Evolutionary conservation across 2,329 filamentous ascomycete species (phyloP).

Genomic region (Zasmidium citrigriseum): DNA sequence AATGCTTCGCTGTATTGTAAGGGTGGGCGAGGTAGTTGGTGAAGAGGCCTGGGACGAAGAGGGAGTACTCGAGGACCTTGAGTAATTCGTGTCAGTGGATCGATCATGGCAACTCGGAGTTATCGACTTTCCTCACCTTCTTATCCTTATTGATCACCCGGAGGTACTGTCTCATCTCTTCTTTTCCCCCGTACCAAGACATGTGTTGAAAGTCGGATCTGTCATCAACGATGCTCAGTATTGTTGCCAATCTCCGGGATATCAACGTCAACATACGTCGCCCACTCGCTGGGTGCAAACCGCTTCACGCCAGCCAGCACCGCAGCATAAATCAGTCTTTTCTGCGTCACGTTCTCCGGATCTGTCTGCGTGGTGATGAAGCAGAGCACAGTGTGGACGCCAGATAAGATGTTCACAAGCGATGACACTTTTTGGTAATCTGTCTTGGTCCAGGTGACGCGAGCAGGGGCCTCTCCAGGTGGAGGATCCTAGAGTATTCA

Average conservation of each 20-base stretch:
- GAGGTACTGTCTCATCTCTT: slow-evolving; percentile 53
- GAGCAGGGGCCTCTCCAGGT: not conserved
- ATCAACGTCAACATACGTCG: slow-evolving; percentile 10
- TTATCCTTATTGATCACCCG: slow-evolving; percentile 51
- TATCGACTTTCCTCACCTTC: slow-evolving; percentile 36
- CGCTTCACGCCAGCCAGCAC: slow-evolving; percentile 12
- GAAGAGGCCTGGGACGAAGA: slow-evolving; percentile 54
- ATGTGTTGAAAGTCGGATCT: slow-evolving; percentile 30
- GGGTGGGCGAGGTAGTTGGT: slow-evolving; percentile 56
- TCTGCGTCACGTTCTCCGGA: slow-evolving; percentile 9
- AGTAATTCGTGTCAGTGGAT: not conserved
- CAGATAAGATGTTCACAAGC: slow-evolving; percentile 3
- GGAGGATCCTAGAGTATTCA: not conserved
- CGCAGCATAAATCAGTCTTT: slow-evolving; percentile 15
- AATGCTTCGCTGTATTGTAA: slow-evolving; percentile 46
- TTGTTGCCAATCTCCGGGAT: not conserved
- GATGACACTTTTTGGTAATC: not conserved
- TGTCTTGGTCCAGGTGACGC: slow-evolving; percentile 8
- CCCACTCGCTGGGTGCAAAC: slow-evolving; percentile 19
- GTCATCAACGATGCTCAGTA: too few relatives aligned
- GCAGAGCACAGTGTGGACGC: slow-evolving; percentile 14
- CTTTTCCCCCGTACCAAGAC: slow-evolving; percentile 55
- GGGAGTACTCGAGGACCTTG: slow-evolving; percentile 51
- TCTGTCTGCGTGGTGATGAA: slow-evolving; percentile 18
- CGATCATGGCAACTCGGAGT: not conserved